phyloP scores from a whole-genome alignment of 2,329 filamentous ascomycete genomes.

The Metarhizium rileyi region DNA sequence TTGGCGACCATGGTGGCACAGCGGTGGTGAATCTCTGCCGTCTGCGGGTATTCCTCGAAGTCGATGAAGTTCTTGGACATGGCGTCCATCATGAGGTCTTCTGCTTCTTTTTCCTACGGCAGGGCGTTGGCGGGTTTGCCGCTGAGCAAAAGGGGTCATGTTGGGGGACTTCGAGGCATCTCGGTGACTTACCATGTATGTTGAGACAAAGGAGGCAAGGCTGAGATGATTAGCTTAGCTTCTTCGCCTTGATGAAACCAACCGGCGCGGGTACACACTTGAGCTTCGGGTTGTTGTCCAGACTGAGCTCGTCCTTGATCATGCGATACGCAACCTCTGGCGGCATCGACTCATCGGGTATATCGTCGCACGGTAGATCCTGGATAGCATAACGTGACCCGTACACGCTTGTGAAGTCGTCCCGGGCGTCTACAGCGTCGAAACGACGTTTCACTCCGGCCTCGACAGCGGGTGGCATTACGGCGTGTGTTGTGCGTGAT shows the following conservation, averaged over 20 bases:
- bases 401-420: slow-evolving; percentile 70
- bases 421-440: slow-evolving; percentile 26
- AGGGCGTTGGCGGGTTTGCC: background rate
- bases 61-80: slow-evolving; percentile 95
- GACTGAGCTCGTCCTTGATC: slow-evolving; percentile 89
- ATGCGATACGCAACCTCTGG: slow-evolving; percentile 84
- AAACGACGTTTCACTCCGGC: slow-evolving; percentile 33
- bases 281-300: slow-evolving; percentile 85
- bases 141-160: too few relatives aligned
- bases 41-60: slow-evolving; percentile 76
- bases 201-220: slow-evolving; percentile 87
- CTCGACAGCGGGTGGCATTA: background rate
- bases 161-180: too few relatives aligned
- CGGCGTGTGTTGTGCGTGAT: background rate
- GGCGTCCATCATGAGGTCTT: slow-evolving; percentile 81
- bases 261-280: slow-evolving; percentile 38
- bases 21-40: slow-evolving; percentile 81
- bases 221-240: too few relatives aligned
- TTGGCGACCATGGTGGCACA: slow-evolving; percentile 86
- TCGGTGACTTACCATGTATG: slow-evolving; percentile 63
- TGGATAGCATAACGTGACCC: slow-evolving; percentile 73
- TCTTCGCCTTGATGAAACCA: too few relatives aligned
- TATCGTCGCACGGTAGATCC: slow-evolving; percentile 73
- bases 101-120: slow-evolving; percentile 77
- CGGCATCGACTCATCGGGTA: slow-evolving; percentile 87